A percentile compares a stretch with the other conserved stretches of the same genome.
Evolutionary conservation across 495 filamentous ascomycete species (phyloP).

Genomic region (Staphylotrichum longicolle): DNA sequence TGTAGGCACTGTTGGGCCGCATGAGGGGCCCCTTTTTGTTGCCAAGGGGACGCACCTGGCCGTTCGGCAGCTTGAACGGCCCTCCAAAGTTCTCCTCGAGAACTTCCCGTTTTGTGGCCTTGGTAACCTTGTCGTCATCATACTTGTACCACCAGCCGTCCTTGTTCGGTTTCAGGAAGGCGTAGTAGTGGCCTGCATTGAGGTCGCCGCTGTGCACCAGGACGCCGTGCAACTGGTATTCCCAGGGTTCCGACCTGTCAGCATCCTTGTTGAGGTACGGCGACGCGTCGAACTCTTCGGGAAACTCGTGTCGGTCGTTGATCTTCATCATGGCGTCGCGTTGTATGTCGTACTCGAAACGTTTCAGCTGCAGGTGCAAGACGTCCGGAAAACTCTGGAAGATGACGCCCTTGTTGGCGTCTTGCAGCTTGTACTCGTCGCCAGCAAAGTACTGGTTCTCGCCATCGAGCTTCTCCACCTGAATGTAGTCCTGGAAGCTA

Average conservation of each 20-base stretch:
- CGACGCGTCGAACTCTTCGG: constrained; percentile 83
- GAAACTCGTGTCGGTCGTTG: constrained; percentile 97
- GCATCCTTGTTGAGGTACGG: constrained; percentile 86
- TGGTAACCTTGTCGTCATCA: constrained; percentile 94
- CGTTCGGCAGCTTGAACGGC: constrained; percentile 63
- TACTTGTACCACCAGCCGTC: constrained; percentile 95
- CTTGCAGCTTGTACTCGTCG: constrained; percentile 84
- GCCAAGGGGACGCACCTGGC: constrained; percentile 34
- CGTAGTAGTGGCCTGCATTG: constrained; percentile 99
- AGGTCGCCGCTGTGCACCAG: constrained; percentile 95
- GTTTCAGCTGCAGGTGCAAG: constrained; percentile 91
- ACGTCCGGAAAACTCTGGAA: constrained; percentile 96
- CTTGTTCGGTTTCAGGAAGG: constrained; percentile 89
- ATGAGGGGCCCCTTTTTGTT: constrained; percentile 51
- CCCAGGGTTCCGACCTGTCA: constrained; percentile 83
- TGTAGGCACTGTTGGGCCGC: constrained; percentile 76
- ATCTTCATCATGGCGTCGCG: constrained; percentile 98
- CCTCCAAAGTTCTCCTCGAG: constrained; percentile 97
- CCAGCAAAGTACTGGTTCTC: constrained; percentile 97
- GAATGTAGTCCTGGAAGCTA: constrained; percentile 93
- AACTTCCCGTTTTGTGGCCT: constrained; percentile 85
- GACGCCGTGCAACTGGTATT: constrained; percentile 91
- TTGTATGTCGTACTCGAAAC: constrained; percentile 96
- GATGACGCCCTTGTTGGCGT: constrained; percentile 96
- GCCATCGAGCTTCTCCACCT: constrained; percentile 93